A percentile compares a stretch with the other conserved stretches of the same genome.
Conservation (phyloP, 2,329 filamentous ascomycete species). For the Parafenestella ontariensis region DNA sequence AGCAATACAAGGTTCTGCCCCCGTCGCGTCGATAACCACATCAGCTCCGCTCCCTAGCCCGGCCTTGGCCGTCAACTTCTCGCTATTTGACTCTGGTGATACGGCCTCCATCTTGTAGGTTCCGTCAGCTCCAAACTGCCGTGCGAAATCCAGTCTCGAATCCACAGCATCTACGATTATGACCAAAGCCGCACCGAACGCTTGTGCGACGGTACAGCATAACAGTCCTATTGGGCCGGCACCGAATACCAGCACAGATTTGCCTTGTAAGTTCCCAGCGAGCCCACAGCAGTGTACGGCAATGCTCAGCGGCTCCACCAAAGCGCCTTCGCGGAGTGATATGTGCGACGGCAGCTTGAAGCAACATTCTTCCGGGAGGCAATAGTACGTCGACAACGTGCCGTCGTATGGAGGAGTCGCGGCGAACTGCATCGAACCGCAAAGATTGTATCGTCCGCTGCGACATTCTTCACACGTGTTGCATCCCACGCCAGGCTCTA, state of each 20-base stretch:
- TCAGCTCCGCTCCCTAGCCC: slow-evolving; percentile 5
- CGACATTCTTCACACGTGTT: slow-evolving; percentile 17
- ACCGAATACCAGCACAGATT: slow-evolving; percentile 50
- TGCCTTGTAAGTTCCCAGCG: slow-evolving; percentile 18
- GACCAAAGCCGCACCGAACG: slow-evolving; percentile 78
- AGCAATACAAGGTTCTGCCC: slow-evolving; percentile 29
- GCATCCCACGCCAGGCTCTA: slow-evolving; percentile 35
- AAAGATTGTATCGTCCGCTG: slow-evolving; percentile 26
- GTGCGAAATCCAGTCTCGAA: slow-evolving; percentile 76
- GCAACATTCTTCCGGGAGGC: slow-evolving; percentile 23
- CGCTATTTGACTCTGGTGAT: slow-evolving; percentile 11
- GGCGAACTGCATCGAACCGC: slow-evolving; percentile 26
- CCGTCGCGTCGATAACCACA: slow-evolving; percentile 34
- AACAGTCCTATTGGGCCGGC: slow-evolving; percentile 72
- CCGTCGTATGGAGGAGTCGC: slow-evolving; percentile 27
- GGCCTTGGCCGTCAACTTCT: background rate
- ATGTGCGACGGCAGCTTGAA: slow-evolving; percentile 23
- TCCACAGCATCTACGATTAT: slow-evolving; percentile 82
- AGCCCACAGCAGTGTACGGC: slow-evolving; percentile 22
- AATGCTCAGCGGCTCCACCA: slow-evolving; percentile 27
- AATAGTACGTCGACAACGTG: slow-evolving; percentile 20
- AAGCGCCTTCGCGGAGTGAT: slow-evolving; percentile 22
- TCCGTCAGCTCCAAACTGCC: slow-evolving; percentile 33
- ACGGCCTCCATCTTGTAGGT: slow-evolving; percentile 16
- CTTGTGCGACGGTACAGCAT: slow-evolving; percentile 79